Evolutionary conservation across 352 stramenopile genomes (phyloP), one percentile per base, ranked within the genome.

Genomic region (Pythium rishiriense): DNA sequence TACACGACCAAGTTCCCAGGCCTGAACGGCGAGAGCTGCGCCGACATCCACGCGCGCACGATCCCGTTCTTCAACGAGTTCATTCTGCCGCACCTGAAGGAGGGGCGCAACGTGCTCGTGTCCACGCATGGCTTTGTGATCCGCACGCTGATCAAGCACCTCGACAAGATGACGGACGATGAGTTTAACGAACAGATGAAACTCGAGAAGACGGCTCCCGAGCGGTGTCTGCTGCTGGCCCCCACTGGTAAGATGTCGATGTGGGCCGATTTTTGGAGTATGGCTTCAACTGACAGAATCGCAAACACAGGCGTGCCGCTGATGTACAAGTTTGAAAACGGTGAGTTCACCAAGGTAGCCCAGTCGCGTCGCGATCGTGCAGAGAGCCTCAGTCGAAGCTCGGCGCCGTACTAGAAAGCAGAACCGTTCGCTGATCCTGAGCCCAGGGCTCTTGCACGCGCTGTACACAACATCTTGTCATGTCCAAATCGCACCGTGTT

Each of bases 71-170:
- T 94, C 72, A 64, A 87, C 37, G 75, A 77, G 51, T 92, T 90
- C 54, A 87, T 94, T 49, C 41, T 88, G 48, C 85, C 85, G 33
- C 85, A 94, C 58, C 61, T 94, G 54, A 73, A 76, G 25, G 79
- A 76, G 25, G 85, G 85, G 31, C 78, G 82, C 47, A 94, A 92
- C 51, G 85, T 94, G 24, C 69, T 94, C 15, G 70, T 94, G 12
- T 94, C 85, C 22, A 88, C 81, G 14, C 85, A 94, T 50, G 85
- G 85, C 21, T 94, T 94, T 64, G 85, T 92, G 47, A 91, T 94
- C 62, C 83, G 85, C 21, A 94, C 85, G 64, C 75, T 94, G 70
- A 88, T 94, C 63, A 94, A 94, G 68, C 69, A 91, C 62, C 68
- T 94, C 29, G 85, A 94, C 71, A 72, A 73, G 58, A 92, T 94